Base-by-base conservation (phyloP, 139 green algal genomes). In the Chlamydomonas incerta region DNA sequence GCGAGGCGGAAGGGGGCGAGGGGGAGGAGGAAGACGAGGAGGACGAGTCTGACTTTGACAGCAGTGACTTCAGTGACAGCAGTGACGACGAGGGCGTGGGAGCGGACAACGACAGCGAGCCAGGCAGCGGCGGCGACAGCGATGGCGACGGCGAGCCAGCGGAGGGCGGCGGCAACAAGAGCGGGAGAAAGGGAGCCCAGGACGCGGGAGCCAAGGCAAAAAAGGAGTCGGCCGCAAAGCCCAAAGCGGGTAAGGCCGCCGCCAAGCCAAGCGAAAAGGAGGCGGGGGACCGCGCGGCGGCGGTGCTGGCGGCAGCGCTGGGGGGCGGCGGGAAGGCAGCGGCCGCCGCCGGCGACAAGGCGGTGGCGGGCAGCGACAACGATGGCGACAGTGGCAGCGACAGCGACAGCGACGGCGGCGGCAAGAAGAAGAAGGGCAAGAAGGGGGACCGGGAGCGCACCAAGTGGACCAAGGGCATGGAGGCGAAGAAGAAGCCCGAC, bases 371-470 rank as follows among this genome's bases (percentile, higher is more conserved):
- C 31, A 24, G 24, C 11, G 67, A 63, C 46, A 69, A 26, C 33
- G 63, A 58, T 31, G 57, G 77, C 28, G 77, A 35, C 47, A 74
- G 85, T 50, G 68, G 65, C 33, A 72, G 72, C 31, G 70, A 74
- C 46, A 33, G 33, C n/a, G 67, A 87, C 3, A 35, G 52, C 35
- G 74, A 85, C 33, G 68, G 58, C 37, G 84, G 85, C 21, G 75
- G 65, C 20, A 74, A 58, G n/a, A 88, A 87, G n/a, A 82, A 82
- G 63, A 52, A 68, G 35, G 87, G 91, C 18, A 89, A 88, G 33
- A 77, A 79, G 62, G 50, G 72, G 33, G 83, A 90, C 68, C 87
- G 80, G 58, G 84, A 91, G 72, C 88, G 90, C 80, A 90, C 83
- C 21, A 83, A 81, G 31, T 90, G 84, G 55, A 89, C 83, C 28